Evolutionary conservation across 495 filamentous ascomycete genomes (phyloP).

Genomic region (Melanomma pulvis-pyrius): DNA sequence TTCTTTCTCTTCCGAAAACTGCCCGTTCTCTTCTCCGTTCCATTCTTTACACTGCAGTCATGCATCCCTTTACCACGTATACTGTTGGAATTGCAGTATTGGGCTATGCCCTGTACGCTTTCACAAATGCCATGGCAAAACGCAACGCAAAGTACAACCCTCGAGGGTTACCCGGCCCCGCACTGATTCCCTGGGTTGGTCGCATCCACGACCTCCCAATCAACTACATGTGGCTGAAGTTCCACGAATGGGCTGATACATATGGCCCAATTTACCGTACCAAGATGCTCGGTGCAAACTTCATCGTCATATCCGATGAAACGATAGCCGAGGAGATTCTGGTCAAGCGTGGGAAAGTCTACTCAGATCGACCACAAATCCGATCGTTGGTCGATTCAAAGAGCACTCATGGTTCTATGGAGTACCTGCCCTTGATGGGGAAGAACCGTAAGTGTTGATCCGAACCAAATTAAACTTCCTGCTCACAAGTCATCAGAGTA

Average conservation of each 20-base stretch:
- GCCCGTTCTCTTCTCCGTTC: not conserved
- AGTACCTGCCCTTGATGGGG: slow-evolving; percentile 46
- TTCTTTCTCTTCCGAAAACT: not conserved
- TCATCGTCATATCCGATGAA: slow-evolving; percentile 46
- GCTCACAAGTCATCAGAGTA: slow-evolving; percentile 37
- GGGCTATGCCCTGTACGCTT: slow-evolving; percentile 34
- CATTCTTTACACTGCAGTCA: slow-evolving; percentile 6
- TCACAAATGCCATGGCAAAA: slow-evolving; percentile 31
- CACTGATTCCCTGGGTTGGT: slow-evolving; percentile 31
- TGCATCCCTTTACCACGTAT: slow-evolving; percentile 37
- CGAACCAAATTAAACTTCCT: not conserved
- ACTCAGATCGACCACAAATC: slow-evolving; percentile 41
- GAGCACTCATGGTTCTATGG: slow-evolving; percentile 44
- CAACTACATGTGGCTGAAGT: slow-evolving; percentile 48
- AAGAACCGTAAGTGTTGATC: slow-evolving; percentile 41
- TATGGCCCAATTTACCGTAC: slow-evolving; percentile 49
- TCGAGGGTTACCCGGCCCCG: slow-evolving; percentile 31
- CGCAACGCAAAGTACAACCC: slow-evolving; percentile 38
- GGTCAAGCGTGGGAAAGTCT: slow-evolving; percentile 44
- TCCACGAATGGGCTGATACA: slow-evolving; percentile 47
- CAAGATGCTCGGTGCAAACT: slow-evolving; percentile 39
- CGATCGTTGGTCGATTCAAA: slow-evolving; percentile 43
- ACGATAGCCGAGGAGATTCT: slow-evolving; percentile 49
- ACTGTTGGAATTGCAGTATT: slow-evolving; percentile 29
- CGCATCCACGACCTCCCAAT: slow-evolving; percentile 42